phyloP scores from a whole-genome alignment of 192 early-diverging fungal species.

The Podila horticola region DNA sequence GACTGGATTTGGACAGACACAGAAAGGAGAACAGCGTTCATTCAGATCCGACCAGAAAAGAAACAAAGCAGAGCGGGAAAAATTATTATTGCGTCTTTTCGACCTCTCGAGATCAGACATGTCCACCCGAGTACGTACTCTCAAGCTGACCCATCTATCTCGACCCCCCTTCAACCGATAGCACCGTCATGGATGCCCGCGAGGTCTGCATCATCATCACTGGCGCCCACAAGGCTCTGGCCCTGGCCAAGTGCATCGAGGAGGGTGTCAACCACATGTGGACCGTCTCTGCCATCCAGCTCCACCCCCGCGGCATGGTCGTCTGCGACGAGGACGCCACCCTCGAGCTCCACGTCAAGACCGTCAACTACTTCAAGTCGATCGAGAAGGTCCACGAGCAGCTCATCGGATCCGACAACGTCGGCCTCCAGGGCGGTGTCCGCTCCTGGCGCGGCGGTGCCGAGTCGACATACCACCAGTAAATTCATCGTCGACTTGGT shows the following conservation, averaged over 20 bases:
- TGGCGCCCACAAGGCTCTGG: constrained; percentile 86
- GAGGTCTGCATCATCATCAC: constrained; percentile 89
- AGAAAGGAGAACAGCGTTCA: not conserved
- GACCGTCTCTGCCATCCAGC: constrained; percentile 88
- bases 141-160: constrained; percentile 7
- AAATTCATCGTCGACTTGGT: not conserved
- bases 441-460: constrained; percentile 53
- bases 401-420: constrained; percentile 77
- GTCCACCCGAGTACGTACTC: constrained; percentile 7
- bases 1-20: not conserved
- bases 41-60: not conserved
- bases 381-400: constrained; percentile 86
- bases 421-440: constrained; percentile 74
- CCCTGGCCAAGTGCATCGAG: constrained; percentile 87
- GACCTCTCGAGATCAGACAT: not conserved
- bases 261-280: constrained; percentile 90
- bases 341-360: constrained; percentile 89
- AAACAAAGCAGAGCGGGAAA: not conserved
- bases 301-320: constrained; percentile 82
- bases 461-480: constrained; percentile 53
- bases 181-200: constrained; percentile 88
- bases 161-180: constrained; percentile 12
- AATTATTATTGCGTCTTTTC: not conserved
- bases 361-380: constrained; percentile 88
- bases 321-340: constrained; percentile 92